These are phyloP conservation scores for Fomitopsis pulvina DNA, from an alignment of 768 basidiomycete genomes.

Conservation along the genomic window DNA sequence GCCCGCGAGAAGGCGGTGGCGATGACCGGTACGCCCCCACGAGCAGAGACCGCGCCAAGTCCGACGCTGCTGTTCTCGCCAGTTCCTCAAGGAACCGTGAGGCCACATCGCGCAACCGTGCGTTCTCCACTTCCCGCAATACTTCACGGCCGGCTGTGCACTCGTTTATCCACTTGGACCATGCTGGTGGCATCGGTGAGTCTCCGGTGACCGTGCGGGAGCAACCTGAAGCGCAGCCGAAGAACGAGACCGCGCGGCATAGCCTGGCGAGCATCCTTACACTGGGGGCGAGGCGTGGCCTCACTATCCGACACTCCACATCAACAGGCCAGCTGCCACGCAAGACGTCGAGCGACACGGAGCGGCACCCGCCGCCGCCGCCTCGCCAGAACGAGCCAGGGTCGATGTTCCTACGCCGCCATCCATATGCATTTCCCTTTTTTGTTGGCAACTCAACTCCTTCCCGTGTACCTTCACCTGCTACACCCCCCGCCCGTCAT, in stretches of 20 bases:
- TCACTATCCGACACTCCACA: slow-evolving; percentile 15
- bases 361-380: background rate
- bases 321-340: slow-evolving; percentile 13
- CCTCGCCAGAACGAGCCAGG: slow-evolving; percentile 1
- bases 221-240: slow-evolving; percentile 23
- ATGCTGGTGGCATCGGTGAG: slow-evolving; percentile 58
- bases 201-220: slow-evolving; percentile 37
- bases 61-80: slow-evolving; percentile 36
- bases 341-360: background rate
- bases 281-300: slow-evolving; percentile 27
- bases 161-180: slow-evolving; percentile 39
- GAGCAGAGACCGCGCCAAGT: slow-evolving; percentile 28
- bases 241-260: slow-evolving; percentile 26
- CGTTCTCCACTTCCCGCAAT: slow-evolving; percentile 6
- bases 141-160: slow-evolving; percentile 23
- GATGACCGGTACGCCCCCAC: slow-evolving; percentile 4
- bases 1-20: slow-evolving; percentile 1
- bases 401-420: slow-evolving; percentile 21
- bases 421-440: slow-evolving; percentile 48
- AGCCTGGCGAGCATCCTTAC: slow-evolving; percentile 50
- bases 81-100: slow-evolving; percentile 31
- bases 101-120: slow-evolving; percentile 24
- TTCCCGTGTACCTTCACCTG: slow-evolving; percentile 7
- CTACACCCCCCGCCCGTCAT: slow-evolving; percentile 9
- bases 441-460: slow-evolving; percentile 17